phyloP scores from a whole-genome alignment of 208 protist genomes.

The Leishmania tarentolae region DNA sequence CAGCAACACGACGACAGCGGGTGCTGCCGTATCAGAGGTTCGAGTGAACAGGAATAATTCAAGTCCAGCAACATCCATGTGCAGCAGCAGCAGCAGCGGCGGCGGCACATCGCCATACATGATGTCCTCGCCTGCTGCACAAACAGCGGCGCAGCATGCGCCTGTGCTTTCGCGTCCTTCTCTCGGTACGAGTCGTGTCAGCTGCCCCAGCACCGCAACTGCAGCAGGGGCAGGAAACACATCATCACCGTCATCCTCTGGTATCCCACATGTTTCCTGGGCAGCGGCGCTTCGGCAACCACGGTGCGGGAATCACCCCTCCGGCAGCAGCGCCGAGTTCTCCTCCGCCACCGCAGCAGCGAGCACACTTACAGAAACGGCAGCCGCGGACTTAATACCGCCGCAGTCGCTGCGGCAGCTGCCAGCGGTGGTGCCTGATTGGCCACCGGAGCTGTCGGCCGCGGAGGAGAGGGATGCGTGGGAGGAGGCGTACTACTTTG shows the following conservation, averaged over 20 bases:
- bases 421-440: conserved; percentile 4
- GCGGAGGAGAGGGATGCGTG: conserved; percentile 29
- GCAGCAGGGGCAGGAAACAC: not conserved
- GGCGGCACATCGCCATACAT: not conserved
- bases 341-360: not conserved
- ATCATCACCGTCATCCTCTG: not conserved
- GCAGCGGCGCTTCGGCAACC: conserved; percentile 19
- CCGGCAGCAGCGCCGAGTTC: conserved; percentile 6
- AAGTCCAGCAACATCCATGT: not conserved
- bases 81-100: conserved; percentile 1
- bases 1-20: not conserved
- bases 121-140: not conserved
- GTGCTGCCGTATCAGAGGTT: not conserved
- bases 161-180: conserved; percentile 9
- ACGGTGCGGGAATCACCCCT: not conserved
- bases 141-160: conserved; percentile 1
- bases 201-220: not conserved
- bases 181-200: conserved; percentile 4
- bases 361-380: conserved; percentile 4
- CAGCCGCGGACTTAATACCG: not conserved
- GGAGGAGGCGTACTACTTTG: conserved; percentile 32
- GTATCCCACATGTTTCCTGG: conserved; percentile 13
- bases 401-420: not conserved
- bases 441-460: conserved; percentile 26
- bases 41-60: not conserved